Base-by-base conservation (phyloP, 2,329 filamentous ascomycete species). In the Microsporum audouinii region DNA sequence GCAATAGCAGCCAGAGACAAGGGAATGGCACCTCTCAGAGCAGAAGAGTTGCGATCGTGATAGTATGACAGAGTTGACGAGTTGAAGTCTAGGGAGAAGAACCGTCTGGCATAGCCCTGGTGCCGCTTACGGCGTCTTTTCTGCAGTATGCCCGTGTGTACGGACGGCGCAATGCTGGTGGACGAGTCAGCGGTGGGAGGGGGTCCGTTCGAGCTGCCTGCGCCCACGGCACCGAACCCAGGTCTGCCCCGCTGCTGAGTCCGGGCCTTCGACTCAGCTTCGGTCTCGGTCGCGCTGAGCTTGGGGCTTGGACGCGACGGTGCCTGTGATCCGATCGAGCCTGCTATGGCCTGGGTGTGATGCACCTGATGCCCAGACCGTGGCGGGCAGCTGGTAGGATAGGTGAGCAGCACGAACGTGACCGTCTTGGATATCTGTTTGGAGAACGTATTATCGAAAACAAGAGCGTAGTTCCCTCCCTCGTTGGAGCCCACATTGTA, bases 371-470 rank as follows among this genome's bases (percentile, higher is more conserved):
- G 72, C 3, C 71, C 72, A 4, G 73, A 73, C 27, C 76, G 74
- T 8, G 76, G 72, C 31, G 74, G 75, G 55, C 72, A 82, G 66
- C 86, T 88, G 39, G 90, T 91, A 7, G 92, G 91, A 70, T 97
- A 96, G 43, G 91, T 97, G 72, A 97, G 82, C 59, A 99, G 84
- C 39, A 96, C 91, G 70, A 99, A 89, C 5, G 92, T 97, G 23
- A 91, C 91, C 34, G 88, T 96, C 77, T 99, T 99, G 59, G 91
- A 94, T 47, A 88, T 87, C 73, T 87, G 89, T 77, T 96, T 97
- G 63, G 91, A 96, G 72, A 99, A 99, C 33, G 94, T 99, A 71
- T 99, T 99, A 82, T 99, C 94, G 71, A 99, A 96, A 36, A 97
- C 90, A 63, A 99, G 79, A 61, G 91, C 94, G 72, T 95, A 99